phyloP scores from a whole-genome alignment of 2,329 filamentous ascomycete genomes.

The Aspergillus sp. region DNA sequence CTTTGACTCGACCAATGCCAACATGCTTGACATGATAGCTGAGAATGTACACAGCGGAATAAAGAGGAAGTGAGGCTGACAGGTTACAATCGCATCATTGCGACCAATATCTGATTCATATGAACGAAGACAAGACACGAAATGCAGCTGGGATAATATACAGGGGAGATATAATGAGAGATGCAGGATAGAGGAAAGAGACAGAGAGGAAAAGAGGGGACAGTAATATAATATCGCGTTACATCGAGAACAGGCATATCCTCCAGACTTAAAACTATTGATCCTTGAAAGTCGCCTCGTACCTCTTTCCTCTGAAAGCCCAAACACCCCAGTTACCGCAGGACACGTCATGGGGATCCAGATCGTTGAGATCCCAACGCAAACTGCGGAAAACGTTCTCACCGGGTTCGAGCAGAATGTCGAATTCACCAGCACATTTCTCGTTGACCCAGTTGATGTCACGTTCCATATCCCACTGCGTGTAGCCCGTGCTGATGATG shows the following conservation, averaged over 20 bases:
- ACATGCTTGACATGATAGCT: too few species aligned
- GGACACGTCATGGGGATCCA: slow-evolving; percentile 89
- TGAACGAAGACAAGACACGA: not conserved
- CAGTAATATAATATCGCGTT: too few species aligned
- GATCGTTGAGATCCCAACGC: slow-evolving; percentile 94
- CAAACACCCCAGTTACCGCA: slow-evolving; percentile 97
- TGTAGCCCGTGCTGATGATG: slow-evolving; percentile 93
- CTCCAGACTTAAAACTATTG: slow-evolving; percentile 16
- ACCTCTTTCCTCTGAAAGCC: slow-evolving; percentile 97
- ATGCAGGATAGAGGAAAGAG: not conserved
- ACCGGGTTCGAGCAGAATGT: slow-evolving; percentile 85
- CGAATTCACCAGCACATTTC: slow-evolving; percentile 85
- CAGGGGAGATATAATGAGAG: not conserved
- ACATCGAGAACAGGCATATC: not conserved
- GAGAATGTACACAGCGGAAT: too few species aligned
- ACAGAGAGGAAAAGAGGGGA: too few species aligned
- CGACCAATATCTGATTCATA: not conserved
- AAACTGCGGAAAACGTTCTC: slow-evolving; percentile 94
- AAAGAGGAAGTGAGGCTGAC: not conserved
- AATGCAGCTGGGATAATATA: not conserved
- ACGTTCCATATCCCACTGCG: slow-evolving; percentile 88
- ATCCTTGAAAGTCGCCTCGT: slow-evolving; percentile 44
- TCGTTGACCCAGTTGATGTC: slow-evolving; percentile 89
- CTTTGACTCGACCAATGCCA: not conserved
- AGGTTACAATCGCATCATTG: not conserved